Base-by-base conservation (phyloP, 441 rosid species). In the Adansonia grandidieri region DNA sequence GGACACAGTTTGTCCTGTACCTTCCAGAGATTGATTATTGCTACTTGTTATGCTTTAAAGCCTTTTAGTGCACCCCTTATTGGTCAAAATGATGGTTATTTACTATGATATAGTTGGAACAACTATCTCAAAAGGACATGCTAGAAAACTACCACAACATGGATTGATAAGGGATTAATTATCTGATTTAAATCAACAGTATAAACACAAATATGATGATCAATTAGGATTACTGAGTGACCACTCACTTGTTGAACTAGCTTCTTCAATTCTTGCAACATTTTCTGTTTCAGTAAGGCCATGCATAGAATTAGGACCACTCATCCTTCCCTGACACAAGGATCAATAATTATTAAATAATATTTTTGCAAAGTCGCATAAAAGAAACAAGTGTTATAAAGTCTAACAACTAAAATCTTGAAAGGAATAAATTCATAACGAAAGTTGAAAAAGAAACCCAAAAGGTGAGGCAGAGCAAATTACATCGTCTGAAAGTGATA, bases 181-280 rank as follows among this genome's bases (percentile, higher is more conserved):
- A 68, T 75, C 60, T 56, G 24, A 71, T 42, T 48, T 54, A 73
- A 78, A 74, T 45, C 22, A 62, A 81, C 7, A 48, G 22, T 42
- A 48, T 9, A 28, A 22, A 44, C 51, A 66, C n/a, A 66, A 53
- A 79, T 20, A 50, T 53, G 63, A 54, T 54, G n/a, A 54, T 56
- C 69, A 74, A 47, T 11, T 13, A 75, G 24, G n/a, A 58, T 48
- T 9, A 69, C 40, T 37, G 48, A 73, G 61, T 56, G 53, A 65
- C 48, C 80, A 88, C 89, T 67, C 88, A 91, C 95, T 86, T 87
- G 82, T 76, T 80, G 85, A 81, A 84, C 77, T 79, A 83, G 83
- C 80, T 71, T 78, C 81, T 72, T 86, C 86, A 71, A 53, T 77
- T 79, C 84, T 86, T 79, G 84, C 75, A 78, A 60, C 68, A 80